phyloP scores from a whole-genome alignment of 345 rosid species.

The Lumnitzera racemosa region DNA sequence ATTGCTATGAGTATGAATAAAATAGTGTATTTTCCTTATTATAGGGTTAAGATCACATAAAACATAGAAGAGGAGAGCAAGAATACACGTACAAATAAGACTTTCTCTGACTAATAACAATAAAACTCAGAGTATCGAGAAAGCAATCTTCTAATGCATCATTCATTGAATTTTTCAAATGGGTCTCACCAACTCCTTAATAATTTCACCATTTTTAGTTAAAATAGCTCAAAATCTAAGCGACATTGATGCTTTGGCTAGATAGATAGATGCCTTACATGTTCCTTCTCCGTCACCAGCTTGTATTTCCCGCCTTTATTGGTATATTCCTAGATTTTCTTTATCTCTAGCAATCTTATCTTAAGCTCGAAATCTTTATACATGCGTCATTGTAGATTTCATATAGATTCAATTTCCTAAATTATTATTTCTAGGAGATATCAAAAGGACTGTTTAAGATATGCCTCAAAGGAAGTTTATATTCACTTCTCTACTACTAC shows the following conservation, averaged over 20 bases:
- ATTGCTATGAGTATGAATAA: background rate
- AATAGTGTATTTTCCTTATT: no score
- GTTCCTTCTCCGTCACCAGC: background rate
- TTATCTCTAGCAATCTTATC: conserved; percentile 1
- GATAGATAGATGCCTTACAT: background rate
- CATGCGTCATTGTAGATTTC: conserved; percentile 4
- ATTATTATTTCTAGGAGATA: background rate
- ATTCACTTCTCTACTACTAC: no score
- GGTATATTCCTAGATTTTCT: conserved; percentile 5
- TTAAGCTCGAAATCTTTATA: conserved; percentile 1
- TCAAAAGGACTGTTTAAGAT: background rate
- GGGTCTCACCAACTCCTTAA: conserved; percentile 4
- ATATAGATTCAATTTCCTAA: background rate
- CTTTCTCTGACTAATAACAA: no score
- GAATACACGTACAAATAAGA: no score
- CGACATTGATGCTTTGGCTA: conserved; percentile 2
- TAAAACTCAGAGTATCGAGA: background rate
- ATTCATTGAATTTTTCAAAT: background rate
- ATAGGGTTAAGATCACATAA: no score
- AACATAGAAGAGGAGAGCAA: no score
- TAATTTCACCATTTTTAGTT: background rate
- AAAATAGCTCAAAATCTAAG: background rate
- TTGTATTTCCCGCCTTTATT: background rate
- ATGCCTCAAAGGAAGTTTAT: no score
- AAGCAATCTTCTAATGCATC: conserved; percentile 6